Conservation (phyloP, 176 grass and related monocot species). For the Cymbopogon citratus region DNA sequence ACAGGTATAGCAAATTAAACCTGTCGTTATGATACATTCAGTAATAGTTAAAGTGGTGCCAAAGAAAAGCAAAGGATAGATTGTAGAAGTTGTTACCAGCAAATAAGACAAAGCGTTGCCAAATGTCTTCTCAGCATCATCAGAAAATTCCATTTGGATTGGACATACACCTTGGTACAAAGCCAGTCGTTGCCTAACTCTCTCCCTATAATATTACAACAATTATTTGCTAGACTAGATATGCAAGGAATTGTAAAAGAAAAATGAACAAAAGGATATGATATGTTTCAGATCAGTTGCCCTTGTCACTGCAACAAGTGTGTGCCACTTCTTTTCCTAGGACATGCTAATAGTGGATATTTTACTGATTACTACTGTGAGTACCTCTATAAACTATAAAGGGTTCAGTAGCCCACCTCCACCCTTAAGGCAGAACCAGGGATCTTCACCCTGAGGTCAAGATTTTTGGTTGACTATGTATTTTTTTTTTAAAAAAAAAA, state of each 20-base stretch:
- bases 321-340: neutral
- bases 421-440: neutral
- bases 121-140: conserved; percentile 83
- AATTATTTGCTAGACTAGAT: conserved; percentile 6
- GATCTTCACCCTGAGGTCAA: neutral
- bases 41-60: neutral
- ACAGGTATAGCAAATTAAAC: neutral
- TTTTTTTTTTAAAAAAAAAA: neutral
- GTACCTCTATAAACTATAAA: neutral
- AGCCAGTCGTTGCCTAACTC: conserved; percentile 87
- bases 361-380: neutral
- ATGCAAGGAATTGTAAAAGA: conserved; percentile 13
- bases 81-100: conserved; percentile 52
- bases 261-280: conserved; percentile 9
- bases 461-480: neutral
- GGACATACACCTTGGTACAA: conserved; percentile 95
- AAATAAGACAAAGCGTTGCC: conserved; percentile 77
- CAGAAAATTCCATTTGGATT: conserved; percentile 73
- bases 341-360: conserved; percentile 1
- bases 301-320: neutral
- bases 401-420: neutral
- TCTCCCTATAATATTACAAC: conserved; percentile 55
- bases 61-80: neutral
- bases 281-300: conserved; percentile 17
- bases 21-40: neutral